Evolutionary conservation across 768 basidiomycete genomes (phyloP).

Genomic region (Suillus hirtellus): DNA sequence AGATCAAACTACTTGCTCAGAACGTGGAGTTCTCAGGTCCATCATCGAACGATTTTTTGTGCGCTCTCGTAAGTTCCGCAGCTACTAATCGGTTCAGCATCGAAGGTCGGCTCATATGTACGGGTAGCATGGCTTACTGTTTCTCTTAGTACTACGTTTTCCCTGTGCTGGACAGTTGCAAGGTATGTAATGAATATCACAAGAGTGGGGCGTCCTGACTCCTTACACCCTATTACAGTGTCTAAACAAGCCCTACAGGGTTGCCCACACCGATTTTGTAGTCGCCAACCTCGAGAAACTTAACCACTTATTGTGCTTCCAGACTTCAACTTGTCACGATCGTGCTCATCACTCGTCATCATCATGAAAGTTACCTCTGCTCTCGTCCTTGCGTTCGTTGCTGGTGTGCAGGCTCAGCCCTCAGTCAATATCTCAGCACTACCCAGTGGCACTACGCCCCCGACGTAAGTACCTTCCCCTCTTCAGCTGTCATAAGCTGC

Average conservation of each 20-base stretch:
- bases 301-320: not conserved
- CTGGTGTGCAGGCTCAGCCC: not conserved
- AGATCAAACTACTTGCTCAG: not conserved
- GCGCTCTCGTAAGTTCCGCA: not conserved
- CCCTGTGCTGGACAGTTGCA: not conserved
- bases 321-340: not conserved
- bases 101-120: not conserved
- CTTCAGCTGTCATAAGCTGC: not conserved
- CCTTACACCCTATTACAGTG: not conserved
- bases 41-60: not conserved
- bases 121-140: too few relatives aligned
- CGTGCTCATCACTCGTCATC: not conserved
- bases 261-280: not conserved
- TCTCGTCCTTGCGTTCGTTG: not conserved
- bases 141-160: too few relatives aligned
- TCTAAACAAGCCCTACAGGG: too few relatives aligned
- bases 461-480: not conserved
- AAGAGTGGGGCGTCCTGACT: not conserved
- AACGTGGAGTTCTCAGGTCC: not conserved
- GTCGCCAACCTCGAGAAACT: not conserved
- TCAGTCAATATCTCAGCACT: not conserved
- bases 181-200: not conserved
- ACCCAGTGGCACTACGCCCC: not conserved
- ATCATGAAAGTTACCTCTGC: slow-evolving; percentile 5
- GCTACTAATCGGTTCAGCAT: not conserved